A percentile compares a stretch with the other conserved stretches of the same genome.
Evolutionary conservation across 2,329 filamentous ascomycete genomes (phyloP).

Genomic region (Lizonia empirigonia): DNA sequence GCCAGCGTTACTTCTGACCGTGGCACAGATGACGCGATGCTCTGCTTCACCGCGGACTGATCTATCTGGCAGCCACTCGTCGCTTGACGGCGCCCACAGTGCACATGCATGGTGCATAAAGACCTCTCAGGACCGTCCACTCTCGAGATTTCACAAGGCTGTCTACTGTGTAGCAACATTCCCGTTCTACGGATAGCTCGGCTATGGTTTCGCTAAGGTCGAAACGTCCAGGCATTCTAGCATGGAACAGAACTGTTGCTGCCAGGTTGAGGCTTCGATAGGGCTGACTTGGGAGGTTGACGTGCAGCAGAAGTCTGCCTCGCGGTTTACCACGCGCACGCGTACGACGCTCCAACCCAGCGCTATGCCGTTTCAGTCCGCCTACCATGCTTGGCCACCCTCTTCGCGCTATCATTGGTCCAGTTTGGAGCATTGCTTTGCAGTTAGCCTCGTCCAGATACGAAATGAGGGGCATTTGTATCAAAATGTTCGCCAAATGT

Average conservation of each 20-base stretch:
- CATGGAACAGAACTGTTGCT: no score
- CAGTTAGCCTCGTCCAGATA: not conserved
- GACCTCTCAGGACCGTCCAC: not conserved
- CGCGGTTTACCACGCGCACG: slow-evolving; percentile 5
- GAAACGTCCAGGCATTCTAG: no score
- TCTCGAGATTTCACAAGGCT: not conserved
- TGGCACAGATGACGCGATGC: not conserved
- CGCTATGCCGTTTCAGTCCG: slow-evolving; percentile 1
- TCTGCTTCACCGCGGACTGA: not conserved
- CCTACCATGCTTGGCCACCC: not conserved
- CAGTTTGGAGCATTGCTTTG: not conserved
- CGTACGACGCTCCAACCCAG: slow-evolving; percentile 3
- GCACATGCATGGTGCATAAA: not conserved
- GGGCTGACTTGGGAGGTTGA: not conserved
- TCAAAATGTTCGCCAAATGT: slow-evolving; percentile 4
- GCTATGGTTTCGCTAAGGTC: no score
- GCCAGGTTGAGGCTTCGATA: no score
- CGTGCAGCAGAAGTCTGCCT: slow-evolving; percentile 10
- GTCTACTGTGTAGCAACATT: not conserved
- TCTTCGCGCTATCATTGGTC: slow-evolving; percentile 3
- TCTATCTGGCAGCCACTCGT: not conserved
- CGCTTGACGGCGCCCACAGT: not conserved
- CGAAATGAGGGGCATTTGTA: slow-evolving; percentile 3
- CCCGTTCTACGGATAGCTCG: not conserved
- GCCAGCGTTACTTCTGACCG: not conserved